phyloP scores from a whole-genome alignment of 768 basidiomycete genomes.

The Rhizopogon vulgaris region DNA sequence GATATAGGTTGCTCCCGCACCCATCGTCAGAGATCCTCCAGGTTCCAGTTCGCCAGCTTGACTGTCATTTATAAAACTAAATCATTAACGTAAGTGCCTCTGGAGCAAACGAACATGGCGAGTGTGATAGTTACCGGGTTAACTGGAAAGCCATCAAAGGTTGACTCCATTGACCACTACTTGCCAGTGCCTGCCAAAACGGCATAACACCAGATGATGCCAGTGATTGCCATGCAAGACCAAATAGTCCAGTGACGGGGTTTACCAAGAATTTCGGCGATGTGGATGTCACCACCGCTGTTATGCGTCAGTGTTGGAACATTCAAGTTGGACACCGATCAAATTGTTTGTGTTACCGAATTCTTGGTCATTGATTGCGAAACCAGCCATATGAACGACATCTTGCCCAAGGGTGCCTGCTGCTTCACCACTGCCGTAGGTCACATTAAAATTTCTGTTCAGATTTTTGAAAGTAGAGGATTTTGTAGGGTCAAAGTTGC shows the following conservation, averaged over 20 bases:
- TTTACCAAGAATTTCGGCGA: conserved; percentile 40
- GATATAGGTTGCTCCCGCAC: conserved; percentile 25
- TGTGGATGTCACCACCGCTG: conserved; percentile 21
- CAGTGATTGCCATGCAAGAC: conserved; percentile 60
- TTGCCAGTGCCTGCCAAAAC: conserved; percentile 59
- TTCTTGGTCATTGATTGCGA: conserved; percentile 47
- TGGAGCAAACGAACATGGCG: not conserved
- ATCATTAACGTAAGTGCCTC: not conserved
- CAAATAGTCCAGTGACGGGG: conserved; percentile 62
- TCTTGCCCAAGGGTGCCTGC: conserved; percentile 47
- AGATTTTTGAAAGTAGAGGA: conserved; percentile 32
- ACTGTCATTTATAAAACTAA: conserved; percentile 44
- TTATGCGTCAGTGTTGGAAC: conserved; percentile 28
- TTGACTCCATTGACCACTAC: conserved; percentile 32
- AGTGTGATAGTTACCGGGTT: conserved; percentile 31
- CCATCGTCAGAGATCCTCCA: conserved; percentile 73
- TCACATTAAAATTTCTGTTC: conserved; percentile 29
- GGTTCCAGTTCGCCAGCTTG: conserved; percentile 40
- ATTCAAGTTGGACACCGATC: conserved; percentile 11
- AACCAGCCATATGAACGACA: conserved; percentile 67
- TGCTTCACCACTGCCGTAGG: conserved; percentile 43
- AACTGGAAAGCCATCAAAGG: conserved; percentile 67
- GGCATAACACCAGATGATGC: conserved; percentile 51
- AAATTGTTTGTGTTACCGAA: conserved; percentile 34
- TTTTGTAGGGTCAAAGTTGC: conserved; percentile 26